Evolutionary conservation across 805 yeast genomes (phyloP), one percentile per base, ranked within the genome.

Genomic region (Priceomyces haplophilus): DNA sequence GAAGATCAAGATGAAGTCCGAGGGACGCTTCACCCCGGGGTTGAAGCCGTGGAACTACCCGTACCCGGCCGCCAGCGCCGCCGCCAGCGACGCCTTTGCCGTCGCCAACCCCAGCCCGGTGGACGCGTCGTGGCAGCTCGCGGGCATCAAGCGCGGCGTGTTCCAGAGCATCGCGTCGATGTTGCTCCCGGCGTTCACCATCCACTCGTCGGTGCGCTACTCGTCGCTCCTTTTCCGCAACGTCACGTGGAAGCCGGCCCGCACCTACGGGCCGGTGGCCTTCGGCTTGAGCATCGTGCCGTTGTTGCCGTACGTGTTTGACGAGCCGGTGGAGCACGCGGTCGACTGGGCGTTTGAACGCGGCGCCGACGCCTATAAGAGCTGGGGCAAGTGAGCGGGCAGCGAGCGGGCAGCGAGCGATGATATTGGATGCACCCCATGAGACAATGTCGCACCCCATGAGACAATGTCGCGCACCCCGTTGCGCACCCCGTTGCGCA

Each of bases 171-270:
- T 87, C 48, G 95, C 95, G 2, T 80, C 88, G 35, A 87, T 86
- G 93, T 91, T 87, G 12, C 70, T 86, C 33, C 95, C 95, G 7
- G 95, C 95, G 2, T 80, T 85, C 61, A 86, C 95, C 4, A 86
- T 86, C 53, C 95, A 86, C 59, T 73, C 85, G 2, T 69, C 82
- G 4, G 95, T 86, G 32, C 73, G 83, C 50, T 85, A 85, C 56
- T 79, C 88, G 1, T 82, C 87, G 2, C 43, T 66, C 16, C 63
- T 80, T 23, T 79, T 87, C 59, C 81, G 81, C 59, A 79, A 81
- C 57, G 60, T 75, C 40, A 65, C 69, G 37, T 72, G 69, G 45
- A 69, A 71, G 42, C 44, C 64, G 1, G 40, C 86, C 45, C 77
- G 76, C 53, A 69, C 80, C 0, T 85, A 78, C 61, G 90, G 90